Evolutionary conservation across 2,329 filamentous ascomycete genomes (phyloP).

Genomic region (Aspergillus sojae): DNA sequence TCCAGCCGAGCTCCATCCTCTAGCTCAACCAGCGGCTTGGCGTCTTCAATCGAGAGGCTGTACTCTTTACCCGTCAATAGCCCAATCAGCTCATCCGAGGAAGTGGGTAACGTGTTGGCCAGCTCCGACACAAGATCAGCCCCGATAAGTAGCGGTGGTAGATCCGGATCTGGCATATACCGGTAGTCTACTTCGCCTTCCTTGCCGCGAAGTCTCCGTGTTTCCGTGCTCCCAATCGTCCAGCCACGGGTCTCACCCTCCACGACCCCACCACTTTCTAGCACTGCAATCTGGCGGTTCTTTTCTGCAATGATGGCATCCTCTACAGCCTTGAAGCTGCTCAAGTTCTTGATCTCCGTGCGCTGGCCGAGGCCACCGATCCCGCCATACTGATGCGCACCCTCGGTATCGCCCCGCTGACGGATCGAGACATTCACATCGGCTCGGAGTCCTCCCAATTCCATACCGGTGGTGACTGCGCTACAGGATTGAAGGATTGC

Average conservation of each 20-base stretch:
- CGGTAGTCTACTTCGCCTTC: conserved; percentile 97
- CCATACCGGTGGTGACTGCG: conserved; percentile 89
- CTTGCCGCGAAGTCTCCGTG: conserved; percentile 80
- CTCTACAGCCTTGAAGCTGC: conserved; percentile 91
- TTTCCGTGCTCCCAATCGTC: conserved; percentile 82
- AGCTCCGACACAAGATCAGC: conserved; percentile 69
- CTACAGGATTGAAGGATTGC: conserved; percentile 76
- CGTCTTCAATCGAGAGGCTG: conserved; percentile 77
- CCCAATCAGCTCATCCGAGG: conserved; percentile 71
- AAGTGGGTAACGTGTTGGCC: conserved; percentile 62
- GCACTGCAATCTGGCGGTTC: conserved; percentile 79
- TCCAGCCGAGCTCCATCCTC: conserved; percentile 79
- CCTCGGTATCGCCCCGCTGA: conserved; percentile 54
- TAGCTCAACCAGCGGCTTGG: conserved; percentile 73
- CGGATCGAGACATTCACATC: conserved; percentile 94
- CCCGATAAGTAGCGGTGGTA: conserved; percentile 77
- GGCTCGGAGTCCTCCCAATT: conserved; percentile 83
- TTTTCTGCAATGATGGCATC: conserved; percentile 91
- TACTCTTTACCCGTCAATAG: conserved; percentile 63
- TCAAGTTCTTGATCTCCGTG: conserved; percentile 97
- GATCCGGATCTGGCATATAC: conserved; percentile 96
- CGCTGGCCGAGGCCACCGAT: conserved; percentile 73
- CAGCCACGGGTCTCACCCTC: conserved; percentile 90
- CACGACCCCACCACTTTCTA: conserved; percentile 74
- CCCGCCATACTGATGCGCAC: conserved; percentile 56